Conservation (phyloP, 2,329 filamentous ascomycete species). For the Ploettnerulaceae sp. region DNA sequence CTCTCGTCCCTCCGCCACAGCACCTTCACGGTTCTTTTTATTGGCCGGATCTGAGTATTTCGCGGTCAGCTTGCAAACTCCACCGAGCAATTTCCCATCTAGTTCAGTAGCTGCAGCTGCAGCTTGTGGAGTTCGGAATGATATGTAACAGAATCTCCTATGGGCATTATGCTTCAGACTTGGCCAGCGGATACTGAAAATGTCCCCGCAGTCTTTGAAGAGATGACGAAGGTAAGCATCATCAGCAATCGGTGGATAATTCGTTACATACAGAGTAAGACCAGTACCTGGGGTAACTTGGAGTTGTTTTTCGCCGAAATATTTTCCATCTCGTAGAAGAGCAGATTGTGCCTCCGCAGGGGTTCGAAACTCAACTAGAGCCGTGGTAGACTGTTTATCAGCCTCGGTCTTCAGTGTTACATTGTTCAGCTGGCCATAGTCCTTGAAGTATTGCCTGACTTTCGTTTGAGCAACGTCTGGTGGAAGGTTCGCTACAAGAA, state of each 20-base stretch:
- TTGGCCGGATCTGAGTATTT: constrained; percentile 80
- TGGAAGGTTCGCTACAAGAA: constrained; percentile 77
- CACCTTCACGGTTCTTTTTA: constrained; percentile 74
- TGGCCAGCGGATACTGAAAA: constrained; percentile 82
- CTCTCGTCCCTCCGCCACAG: constrained; percentile 82
- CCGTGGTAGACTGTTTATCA: constrained; percentile 57
- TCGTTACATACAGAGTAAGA: constrained; percentile 83
- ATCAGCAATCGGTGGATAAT: constrained; percentile 76
- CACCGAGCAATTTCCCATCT: constrained; percentile 65
- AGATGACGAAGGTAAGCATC: constrained; percentile 63
- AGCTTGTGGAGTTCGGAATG: constrained; percentile 67
- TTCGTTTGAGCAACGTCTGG: constrained; percentile 62
- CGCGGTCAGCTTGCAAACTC: constrained; percentile 62
- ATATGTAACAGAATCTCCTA: constrained; percentile 91
- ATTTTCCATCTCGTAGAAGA: constrained; percentile 74
- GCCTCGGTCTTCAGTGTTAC: constrained; percentile 63
- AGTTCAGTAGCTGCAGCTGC: constrained; percentile 69
- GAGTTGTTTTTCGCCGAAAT: constrained; percentile 68
- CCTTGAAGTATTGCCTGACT: constrained; percentile 84
- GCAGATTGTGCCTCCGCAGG: constrained; percentile 78
- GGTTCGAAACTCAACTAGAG: constrained; percentile 79
- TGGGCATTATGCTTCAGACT: constrained; percentile 85
- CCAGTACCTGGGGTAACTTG: constrained; percentile 69
- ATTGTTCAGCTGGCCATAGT: constrained; percentile 79
- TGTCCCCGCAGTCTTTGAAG: constrained; percentile 71